Base-by-base conservation (phyloP, 805 yeast genomes). In the Lachancea waltii region DNA sequence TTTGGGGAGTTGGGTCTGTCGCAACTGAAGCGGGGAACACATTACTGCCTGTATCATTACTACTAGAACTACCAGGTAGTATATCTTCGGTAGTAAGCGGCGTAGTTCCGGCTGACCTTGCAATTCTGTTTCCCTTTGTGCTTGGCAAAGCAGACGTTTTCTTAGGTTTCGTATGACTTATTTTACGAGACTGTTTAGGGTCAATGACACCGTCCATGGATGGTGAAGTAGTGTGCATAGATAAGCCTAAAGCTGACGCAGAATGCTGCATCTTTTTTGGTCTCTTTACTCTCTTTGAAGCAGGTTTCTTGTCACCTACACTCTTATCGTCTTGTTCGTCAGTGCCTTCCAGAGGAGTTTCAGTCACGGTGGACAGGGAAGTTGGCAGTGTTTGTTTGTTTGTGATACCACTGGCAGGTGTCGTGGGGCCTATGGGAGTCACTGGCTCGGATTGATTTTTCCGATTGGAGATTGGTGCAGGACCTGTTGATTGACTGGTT, bases 341-440 rank as follows among this genome's bases (percentile, higher is more conserved):
- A 14, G 22, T 30, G 36, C 19, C 40, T 42, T 31, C 41, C 32
- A 16, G 38, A 27, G 29, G 43, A 7, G 30, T 41, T 39, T 49
- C 54, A 8, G 45, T 25, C 8, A 49, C 50, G 13, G 53, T 43
- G 1, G 51, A 38, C 8, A 47, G 36, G 3, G 47, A 42, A 21
- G 46, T 47, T 9, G 51, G 45, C 11, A 42, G 19, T 7, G 35
- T 33, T 7, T 38, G 34, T 29, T 43, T 48, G 20, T 41, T 42
- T 22, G 18, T 30, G n/a, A 15, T 31, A 8, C 37, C 33, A 32
- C 35, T 33, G 6, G 40, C 35, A 15, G 44, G 40, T 8, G 38
- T 44, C 15, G 23, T 38, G 24, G 42, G 41, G 5, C 35, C 40
- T 3, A 36, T 35, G 7, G 50, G 50, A 17, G 50, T 45, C 28